Percentiles rank a stretch among this genome's conserved stretches.
These are phyloP conservation scores for Didymella exigua DNA, from an alignment of 2,329 filamentous ascomycete species.

Conservation along the genomic window DNA sequence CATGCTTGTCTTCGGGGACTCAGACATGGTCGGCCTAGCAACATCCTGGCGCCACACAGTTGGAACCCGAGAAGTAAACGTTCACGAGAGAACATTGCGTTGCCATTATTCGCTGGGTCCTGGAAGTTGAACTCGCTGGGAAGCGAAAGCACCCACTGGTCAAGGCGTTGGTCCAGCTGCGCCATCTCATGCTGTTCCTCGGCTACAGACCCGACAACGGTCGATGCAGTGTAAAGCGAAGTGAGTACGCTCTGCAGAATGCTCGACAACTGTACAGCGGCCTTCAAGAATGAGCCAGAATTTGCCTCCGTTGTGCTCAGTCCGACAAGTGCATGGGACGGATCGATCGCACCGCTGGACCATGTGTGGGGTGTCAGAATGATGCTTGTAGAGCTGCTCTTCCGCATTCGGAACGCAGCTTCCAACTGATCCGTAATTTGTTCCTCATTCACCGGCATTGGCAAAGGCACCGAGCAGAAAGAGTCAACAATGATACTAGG, in stretches of 20 bases:
- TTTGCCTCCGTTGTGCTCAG: conserved; percentile 17
- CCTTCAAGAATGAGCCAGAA: conserved; percentile 36
- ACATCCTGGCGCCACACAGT: conserved; percentile 48
- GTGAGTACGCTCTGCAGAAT: conserved; percentile 45
- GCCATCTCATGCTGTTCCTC: conserved; percentile 44
- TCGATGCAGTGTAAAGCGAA: conserved; percentile 46
- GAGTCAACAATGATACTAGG: conserved; percentile 46
- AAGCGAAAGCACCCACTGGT: conserved; percentile 42
- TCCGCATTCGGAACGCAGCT: conserved; percentile 13
- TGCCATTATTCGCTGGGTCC: not conserved
- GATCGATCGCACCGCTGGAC: conserved; percentile 1
- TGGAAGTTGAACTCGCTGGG: conserved; percentile 41
- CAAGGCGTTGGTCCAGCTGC: conserved; percentile 40
- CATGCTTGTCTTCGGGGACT: conserved; percentile 33
- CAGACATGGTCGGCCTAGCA: conserved; percentile 49
- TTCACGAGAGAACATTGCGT: conserved; percentile 27
- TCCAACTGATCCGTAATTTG: conserved; percentile 20
- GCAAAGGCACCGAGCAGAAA: conserved; percentile 45
- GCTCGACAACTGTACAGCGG: conserved; percentile 35
- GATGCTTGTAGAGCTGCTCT: conserved; percentile 5
- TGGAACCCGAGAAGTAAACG: conserved; percentile 42
- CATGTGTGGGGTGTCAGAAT: not conserved
- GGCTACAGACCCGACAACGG: conserved; percentile 38
- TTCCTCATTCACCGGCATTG: conserved; percentile 33
- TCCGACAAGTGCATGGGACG: conserved; percentile 4